Percentiles rank a stretch among this genome's conserved stretches.
Conservation (phyloP, 2,329 filamentous ascomycete genomes). For the Massarina eburnea region DNA sequence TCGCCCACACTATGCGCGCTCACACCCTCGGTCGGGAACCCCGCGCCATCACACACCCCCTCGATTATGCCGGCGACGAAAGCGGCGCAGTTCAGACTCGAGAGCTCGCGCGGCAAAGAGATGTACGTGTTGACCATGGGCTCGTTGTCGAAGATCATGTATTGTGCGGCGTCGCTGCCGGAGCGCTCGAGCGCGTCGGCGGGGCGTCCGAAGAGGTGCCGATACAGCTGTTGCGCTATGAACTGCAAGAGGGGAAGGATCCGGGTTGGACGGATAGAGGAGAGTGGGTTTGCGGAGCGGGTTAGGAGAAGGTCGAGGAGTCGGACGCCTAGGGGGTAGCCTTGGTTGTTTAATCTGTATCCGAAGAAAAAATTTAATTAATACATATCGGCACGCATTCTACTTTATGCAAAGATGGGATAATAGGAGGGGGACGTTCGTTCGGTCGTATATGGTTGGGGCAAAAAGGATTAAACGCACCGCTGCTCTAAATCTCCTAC, state of each 20-base stretch:
- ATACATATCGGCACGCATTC: not conserved
- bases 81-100: slow-evolving; percentile 91
- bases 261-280: slow-evolving; percentile 71
- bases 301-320: slow-evolving; percentile 93
- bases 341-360: slow-evolving; percentile 79
- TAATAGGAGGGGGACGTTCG: not conserved
- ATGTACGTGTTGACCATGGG: slow-evolving; percentile 94
- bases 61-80: slow-evolving; percentile 95
- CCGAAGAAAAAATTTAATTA: too few relatives aligned
- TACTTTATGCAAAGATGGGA: not conserved
- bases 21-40: slow-evolving; percentile 79
- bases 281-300: slow-evolving; percentile 53
- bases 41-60: slow-evolving; percentile 90
- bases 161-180: slow-evolving; percentile 83
- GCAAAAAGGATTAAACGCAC: slow-evolving; percentile 50
- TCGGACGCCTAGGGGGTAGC: slow-evolving; percentile 90
- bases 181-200: slow-evolving; percentile 93
- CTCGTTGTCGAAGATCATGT: slow-evolving; percentile 99
- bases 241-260: slow-evolving; percentile 92
- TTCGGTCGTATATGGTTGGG: not conserved
- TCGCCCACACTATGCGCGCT: slow-evolving; percentile 74
- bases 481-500: slow-evolving; percentile 92
- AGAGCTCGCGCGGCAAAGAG: slow-evolving; percentile 92
- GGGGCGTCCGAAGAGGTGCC: slow-evolving; percentile 85
- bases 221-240: slow-evolving; percentile 90